Evolutionary conservation across 106 monocot species (phyloP).

Genomic region (Narthecium ossifragum): DNA sequence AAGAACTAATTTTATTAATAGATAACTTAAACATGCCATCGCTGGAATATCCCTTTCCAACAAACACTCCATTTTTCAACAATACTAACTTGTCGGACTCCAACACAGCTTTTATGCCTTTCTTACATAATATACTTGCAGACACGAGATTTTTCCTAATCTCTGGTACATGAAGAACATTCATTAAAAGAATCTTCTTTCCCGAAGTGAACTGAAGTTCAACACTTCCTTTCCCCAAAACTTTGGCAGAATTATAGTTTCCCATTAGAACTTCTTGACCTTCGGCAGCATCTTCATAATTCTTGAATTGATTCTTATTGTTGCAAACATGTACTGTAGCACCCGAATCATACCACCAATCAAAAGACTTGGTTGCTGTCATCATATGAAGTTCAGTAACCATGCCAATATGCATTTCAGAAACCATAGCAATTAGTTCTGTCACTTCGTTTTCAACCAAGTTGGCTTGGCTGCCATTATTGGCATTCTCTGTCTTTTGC

Average conservation of each 20-base stretch:
- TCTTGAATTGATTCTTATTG: constrained; percentile 1
- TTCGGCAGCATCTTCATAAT: not conserved
- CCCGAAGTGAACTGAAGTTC: constrained; percentile 9
- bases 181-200: not conserved
- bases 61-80: constrained; percentile 4
- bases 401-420: not conserved
- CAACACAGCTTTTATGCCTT: constrained; percentile 6
- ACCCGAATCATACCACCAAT: constrained; percentile 8
- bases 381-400: too few species aligned
- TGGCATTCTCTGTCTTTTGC: too few species aligned
- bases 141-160: not conserved
- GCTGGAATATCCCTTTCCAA: constrained; percentile 10
- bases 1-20: constrained; percentile 6
- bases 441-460: not conserved
- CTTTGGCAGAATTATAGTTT: not conserved
- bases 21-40: constrained; percentile 7
- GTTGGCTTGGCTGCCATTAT: not conserved
- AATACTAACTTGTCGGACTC: constrained; percentile 8
- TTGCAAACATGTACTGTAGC: too few species aligned
- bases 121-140: constrained; percentile 1
- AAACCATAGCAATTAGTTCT: constrained; percentile 1
- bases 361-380: not conserved
- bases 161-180: constrained; percentile 2
- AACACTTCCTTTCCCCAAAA: constrained; percentile 1
- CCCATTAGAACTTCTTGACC: constrained; percentile 1